Evolutionary conservation across 2,329 filamentous ascomycete genomes (phyloP).

Genomic region (Alternaria ethzedia): DNA sequence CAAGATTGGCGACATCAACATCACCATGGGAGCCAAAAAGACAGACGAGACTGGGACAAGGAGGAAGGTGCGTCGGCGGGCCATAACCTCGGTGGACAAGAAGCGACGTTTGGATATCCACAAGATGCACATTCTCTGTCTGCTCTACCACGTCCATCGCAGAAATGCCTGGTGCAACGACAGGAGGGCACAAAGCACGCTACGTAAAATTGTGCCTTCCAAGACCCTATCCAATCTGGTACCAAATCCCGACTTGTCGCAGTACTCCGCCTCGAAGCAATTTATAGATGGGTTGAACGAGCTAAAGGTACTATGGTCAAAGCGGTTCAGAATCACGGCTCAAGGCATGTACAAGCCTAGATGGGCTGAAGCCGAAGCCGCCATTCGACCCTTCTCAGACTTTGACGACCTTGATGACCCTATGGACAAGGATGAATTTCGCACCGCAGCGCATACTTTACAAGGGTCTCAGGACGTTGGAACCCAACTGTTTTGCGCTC

Average conservation of each 20-base stretch:
- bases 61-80: slow-evolving; percentile 54
- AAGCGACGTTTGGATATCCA: slow-evolving; percentile 76
- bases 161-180: slow-evolving; percentile 94
- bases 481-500: slow-evolving; percentile 86
- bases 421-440: slow-evolving; percentile 75
- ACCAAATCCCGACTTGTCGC: slow-evolving; percentile 69
- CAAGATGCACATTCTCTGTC: slow-evolving; percentile 82
- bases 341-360: slow-evolving; percentile 52
- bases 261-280: slow-evolving; percentile 77
- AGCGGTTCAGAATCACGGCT: slow-evolving; percentile 73
- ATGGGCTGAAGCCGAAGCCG: slow-evolving; percentile 74
- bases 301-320: slow-evolving; percentile 69
- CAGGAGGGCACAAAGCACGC: slow-evolving; percentile 64
- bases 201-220: slow-evolving; percentile 64
- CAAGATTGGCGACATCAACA: slow-evolving; percentile 48
- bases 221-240: slow-evolving; percentile 72
- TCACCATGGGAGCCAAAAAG: slow-evolving; percentile 48
- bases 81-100: slow-evolving; percentile 63
- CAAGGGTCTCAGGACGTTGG: slow-evolving; percentile 88
- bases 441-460: slow-evolving; percentile 69
- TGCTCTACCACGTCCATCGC: slow-evolving; percentile 76
- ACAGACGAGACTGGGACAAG: slow-evolving; percentile 40
- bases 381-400: slow-evolving; percentile 58
- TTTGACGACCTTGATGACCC: slow-evolving; percentile 70
- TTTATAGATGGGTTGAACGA: slow-evolving; percentile 80